Evolutionary conservation across 2,329 filamentous ascomycete species (phyloP), one percentile per base, ranked within the genome.

Genomic region (Zalaria sp.): DNA sequence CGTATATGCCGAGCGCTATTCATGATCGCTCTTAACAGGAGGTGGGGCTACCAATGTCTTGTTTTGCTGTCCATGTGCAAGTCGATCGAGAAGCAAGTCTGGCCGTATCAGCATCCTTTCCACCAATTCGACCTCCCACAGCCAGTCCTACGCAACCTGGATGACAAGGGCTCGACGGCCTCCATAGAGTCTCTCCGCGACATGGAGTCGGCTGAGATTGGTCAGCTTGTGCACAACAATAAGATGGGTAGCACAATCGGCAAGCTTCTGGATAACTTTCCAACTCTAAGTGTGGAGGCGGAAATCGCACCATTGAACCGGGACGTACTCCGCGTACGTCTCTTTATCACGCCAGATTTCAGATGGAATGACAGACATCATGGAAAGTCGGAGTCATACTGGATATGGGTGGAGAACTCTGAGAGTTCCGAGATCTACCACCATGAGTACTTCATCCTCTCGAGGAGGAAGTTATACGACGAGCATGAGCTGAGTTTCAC

Each of bases 401-500:
- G 93, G 75, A 82, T 98, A 44, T 98, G 91, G 93, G 89, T 98
- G 3, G 91, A 98, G 60, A 94, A 96, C 57, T 95, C 89, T 0
- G 91, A 96, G 53, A 95, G 88, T 0, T 88, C 86, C 0, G 88
- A 96, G 60, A 96, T 98, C 34, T 96, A 94, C 54, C 91, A 98
- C 53, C 85, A 96, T 49, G 91, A 98, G 58, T 95, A 82, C 62
- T 96, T 98, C 63, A 91, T 98, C 43, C 71, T 98, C 4, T 93
- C 79, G 47, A 74, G 87, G 48, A 84, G 77, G 61, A 95, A 94
- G 68, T 71, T 98, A 2, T 77, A 93, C 50, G 88, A 96, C 57
- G 84, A 91, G n/a, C 91, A 98, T 52, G 91, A 98, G 62, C 75
- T 98, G 38, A 94, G 91, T 62, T 98, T 98, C 54, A 96, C 91